phyloP scores from a whole-genome alignment of 805 yeast genomes.

The Yamadazyma endophytica region DNA sequence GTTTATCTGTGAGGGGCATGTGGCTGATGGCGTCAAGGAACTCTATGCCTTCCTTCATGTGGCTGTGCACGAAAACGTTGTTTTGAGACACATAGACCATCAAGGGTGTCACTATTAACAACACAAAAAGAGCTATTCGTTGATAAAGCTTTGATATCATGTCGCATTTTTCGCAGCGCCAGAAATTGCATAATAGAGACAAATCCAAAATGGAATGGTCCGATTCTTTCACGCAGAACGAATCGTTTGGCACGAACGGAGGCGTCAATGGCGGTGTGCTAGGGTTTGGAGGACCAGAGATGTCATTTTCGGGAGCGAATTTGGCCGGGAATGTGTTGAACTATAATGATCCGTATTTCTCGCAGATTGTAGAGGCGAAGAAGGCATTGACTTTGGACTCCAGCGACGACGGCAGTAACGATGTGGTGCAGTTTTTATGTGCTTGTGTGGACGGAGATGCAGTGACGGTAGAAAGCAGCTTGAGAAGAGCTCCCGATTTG shows the following conservation, averaged over 20 bases:
- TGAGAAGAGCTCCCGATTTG: conserved; percentile 18
- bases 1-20: conserved; percentile 3
- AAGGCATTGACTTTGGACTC: conserved; percentile 17
- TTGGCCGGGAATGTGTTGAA: too few species aligned
- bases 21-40: conserved; percentile 12
- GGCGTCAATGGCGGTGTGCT: background rate
- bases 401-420: conserved; percentile 8
- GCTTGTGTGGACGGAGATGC: conserved; percentile 37
- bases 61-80: conserved; percentile 1
- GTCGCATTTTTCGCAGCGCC: too few species aligned
- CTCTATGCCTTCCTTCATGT: conserved; percentile 2
- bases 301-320: too few species aligned
- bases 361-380: conserved; percentile 23
- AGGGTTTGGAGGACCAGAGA: too few species aligned
- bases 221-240: too few species aligned
- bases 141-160: conserved; percentile 10
- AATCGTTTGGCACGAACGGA: background rate
- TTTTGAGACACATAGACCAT: conserved; percentile 5
- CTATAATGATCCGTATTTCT: conserved; percentile 24
- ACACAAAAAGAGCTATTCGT: conserved; percentile 7
- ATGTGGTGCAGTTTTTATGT: conserved; percentile 21
- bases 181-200: too few species aligned
- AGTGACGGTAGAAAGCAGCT: conserved; percentile 25
- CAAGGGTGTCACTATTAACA: conserved; percentile 3
- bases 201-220: too few species aligned